Evolutionary conservation across 371 early-diverging fungal genomes (phyloP), one percentile per base, ranked within the genome.

Genomic region (Apophysomyces sp.): DNA sequence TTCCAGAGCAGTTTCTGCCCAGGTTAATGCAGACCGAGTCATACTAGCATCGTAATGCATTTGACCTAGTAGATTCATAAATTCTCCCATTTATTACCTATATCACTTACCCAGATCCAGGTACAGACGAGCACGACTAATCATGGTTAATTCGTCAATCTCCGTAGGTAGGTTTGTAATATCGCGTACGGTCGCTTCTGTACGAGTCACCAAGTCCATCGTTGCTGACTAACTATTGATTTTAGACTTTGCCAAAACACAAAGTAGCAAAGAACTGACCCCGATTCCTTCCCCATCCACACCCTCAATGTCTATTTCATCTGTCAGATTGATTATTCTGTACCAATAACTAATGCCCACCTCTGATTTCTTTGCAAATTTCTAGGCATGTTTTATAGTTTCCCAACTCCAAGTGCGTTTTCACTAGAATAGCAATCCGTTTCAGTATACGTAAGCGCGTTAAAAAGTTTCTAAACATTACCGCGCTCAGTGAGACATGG

Each of bases 401-500:
- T 9, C 53, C 61, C 24, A 63, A 16, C 29, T 66, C 66, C 29
- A 71, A 51, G 9, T 63, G 57, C 13, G 64, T 65, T 28, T 52
- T 57, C 30, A 57, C 69, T 73, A 51, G 13, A 3, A 21, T 15
- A 27, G 37, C 6, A 7, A 28, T 41, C 16, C 5, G 44, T 51
- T 18, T 11, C 57, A 41, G 28, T 56, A 61, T 27, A 5, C 15
- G n/a, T 5, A 28, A 3, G 30, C 36, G 2, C n/a, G 27, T 49
- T 13, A 51, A 24, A 28, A 13, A 39, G 18, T 5, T 32, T 21
- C 1, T 21, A 18, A 16, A 18, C 2, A 27, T 63, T 66, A 71
- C 76, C 65, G 28, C 55, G 67, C 30, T 77, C 80, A 34, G 68
- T 31, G n/a, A 60, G 59, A 55, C 77, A 74, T 27, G 28, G 52